These are phyloP conservation scores for Backusella mclennaniae DNA, from an alignment of 192 early-diverging fungal genomes.

Conservation along the genomic window DNA sequence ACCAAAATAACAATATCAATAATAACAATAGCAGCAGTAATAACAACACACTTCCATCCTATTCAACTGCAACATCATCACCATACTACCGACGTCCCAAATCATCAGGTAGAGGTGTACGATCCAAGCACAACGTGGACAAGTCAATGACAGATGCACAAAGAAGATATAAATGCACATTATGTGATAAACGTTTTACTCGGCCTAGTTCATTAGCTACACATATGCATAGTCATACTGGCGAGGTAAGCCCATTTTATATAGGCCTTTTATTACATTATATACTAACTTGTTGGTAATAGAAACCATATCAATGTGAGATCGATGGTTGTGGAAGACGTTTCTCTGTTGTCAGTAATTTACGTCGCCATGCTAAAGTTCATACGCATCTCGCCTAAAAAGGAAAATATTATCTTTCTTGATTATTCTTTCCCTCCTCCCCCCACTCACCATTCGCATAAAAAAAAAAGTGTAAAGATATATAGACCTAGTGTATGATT, in stretches of 20 bases:
- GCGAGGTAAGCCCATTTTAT: constrained; percentile 26
- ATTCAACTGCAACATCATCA: background rate
- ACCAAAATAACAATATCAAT: background rate
- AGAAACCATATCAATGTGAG: constrained; percentile 50
- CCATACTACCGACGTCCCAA: background rate
- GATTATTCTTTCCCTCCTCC: background rate
- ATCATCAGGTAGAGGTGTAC: background rate
- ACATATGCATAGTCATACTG: constrained; percentile 41
- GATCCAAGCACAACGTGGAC: background rate
- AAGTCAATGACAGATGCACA: background rate
- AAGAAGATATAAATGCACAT: constrained; percentile 35
- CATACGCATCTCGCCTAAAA: constrained; percentile 29
- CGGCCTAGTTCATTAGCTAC: constrained; percentile 36
- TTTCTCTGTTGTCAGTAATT: constrained; percentile 69
- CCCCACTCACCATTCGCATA: background rate
- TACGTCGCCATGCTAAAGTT: constrained; percentile 61
- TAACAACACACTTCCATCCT: background rate
- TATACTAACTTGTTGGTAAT: background rate
- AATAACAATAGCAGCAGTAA: background rate
- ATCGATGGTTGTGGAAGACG: constrained; percentile 60
- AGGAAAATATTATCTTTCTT: background rate
- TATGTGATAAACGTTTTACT: constrained; percentile 39
- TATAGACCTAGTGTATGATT: background rate
- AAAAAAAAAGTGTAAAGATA: background rate
- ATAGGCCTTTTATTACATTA: background rate